Evolutionary conservation across 148 eudicot species (phyloP), one percentile per base, ranked within the genome.

Genomic region (Dianthus caryophyllus): DNA sequence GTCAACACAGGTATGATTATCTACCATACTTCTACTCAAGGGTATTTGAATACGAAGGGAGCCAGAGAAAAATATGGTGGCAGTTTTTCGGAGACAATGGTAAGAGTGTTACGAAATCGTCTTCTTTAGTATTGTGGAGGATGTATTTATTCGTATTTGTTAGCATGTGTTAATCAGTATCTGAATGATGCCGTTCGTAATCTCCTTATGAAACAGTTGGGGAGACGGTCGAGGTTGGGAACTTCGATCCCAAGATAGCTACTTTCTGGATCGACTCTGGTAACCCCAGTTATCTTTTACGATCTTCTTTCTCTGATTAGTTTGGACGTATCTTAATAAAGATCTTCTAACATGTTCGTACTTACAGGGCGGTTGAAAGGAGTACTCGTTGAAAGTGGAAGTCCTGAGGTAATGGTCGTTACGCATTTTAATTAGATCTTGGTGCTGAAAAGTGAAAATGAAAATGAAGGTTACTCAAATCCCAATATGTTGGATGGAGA

Each of bases 181-280:
- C 13, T 70, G 31, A n/a, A 64, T 75, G 29, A 24, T 15, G 49
- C 71, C 66, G 9, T 63, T 66, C 55, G 25, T 62, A 61, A 36
- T 65, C 59, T 39, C 57, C 12, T 68, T 57, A 26, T 76, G 56
- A 26, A 69, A 71, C 96, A 93, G 99, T 94, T 86, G 99, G 99
- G 47, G 99, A 94, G 73, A 59, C 88, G 14, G 77, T 94, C 77
- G 93, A 94, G 80, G 22, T 94, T 64, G 99, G 99, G 27, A 88
- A 87, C 68, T 94, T 94, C 74, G 89, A 90, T 80, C 99, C 99
- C 33, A 94, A 94, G 81, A 82, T 94, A 54, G 99, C 93, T 50
- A 88, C 97, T 48, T 94, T 94, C 82, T 94, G 99, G 99, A 78
- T 94, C 60, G 99, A 94, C 70, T 83, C 88, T 29, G 99, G 98